Evolutionary conservation across 208 protist genomes (phyloP), one percentile per base, ranked within the genome.

Genomic region (Trypanosoma vivax): DNA sequence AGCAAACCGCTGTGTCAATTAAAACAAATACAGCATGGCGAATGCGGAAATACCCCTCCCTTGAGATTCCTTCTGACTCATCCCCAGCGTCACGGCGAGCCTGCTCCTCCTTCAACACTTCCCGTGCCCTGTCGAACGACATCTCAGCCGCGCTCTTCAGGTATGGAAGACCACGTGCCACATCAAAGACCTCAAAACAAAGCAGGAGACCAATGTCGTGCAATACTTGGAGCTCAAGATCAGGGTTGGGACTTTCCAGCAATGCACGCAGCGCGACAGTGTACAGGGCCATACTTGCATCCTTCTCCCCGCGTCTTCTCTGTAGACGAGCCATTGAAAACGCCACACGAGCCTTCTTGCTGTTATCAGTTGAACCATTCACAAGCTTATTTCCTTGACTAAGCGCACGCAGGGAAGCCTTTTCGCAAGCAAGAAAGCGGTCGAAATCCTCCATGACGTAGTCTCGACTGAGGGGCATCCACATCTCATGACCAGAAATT

Each of bases 161-260:
- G 45, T 91, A 91, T 4, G 81, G 43, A 5, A 88, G 31, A 1
- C 69, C 77, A 21, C 64, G 69, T 39, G 65, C 11, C 21, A 60
- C 19, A 51, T 78, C 60, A 58, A 76, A 75, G 13, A 63, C 40
- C 16, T 63, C 59, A 60, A 68, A 72, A 46, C 49, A 53, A 11
- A 91, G 54, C 31, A 91, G 33, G 16, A 79, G 73, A 24, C 83
- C 83, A 42, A 91, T 63, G 38, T 91, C 79, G 37, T 86, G 65
- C 73, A 86, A 74, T 25, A 57, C 21, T 58, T 57, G 5, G 54
- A 78, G 57, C 42, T 83, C 65, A 16, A 60, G 69, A 50, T 88
- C 76, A 30, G 76, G 60, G 42, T 75, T 61, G 27, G 65, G 62
- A 29, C 58, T 29, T 45, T 71, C 64, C 9, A 83, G 51, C 18